Evolutionary conservation across 2,329 filamentous ascomycete genomes (phyloP), one percentile per base, ranked within the genome.

Genomic region (Trematosphaeria pertusa): DNA sequence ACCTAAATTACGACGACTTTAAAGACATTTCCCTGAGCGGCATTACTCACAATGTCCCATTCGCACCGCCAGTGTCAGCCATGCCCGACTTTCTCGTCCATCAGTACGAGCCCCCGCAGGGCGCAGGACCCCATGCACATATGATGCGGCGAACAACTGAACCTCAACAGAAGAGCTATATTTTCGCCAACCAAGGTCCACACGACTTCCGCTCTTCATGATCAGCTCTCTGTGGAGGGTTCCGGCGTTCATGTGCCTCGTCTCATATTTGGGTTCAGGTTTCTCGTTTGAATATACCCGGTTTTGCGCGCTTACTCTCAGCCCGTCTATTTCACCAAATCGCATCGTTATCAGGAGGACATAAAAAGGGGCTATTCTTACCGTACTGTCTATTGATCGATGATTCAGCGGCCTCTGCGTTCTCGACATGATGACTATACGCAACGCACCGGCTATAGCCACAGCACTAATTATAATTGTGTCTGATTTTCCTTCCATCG

Each of bases 111-210:
- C 75, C 77, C 17, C 75, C 77, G 15, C 67, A 73, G 12, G 70
- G 69, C n/a, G 52, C 68, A 4, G 74, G 62, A 36, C 41, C 71
- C 34, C 56, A 66, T 36, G 59, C 56, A 37, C 57, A 57, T 10
- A 37, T 65, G 10, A 46, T 64, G 26, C 64, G 63, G n/a, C 60
- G 61, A 22, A 53, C 60, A 18, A 56, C 52, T 7, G 68, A 70
- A 43, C 59, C 63, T n/a, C 59, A 69, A 50, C 56, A 72, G 2
- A 78, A 77, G 61, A 76, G 68, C 46, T 79, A 76, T 54, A 74
- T 75, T 12, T 79, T 79, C 45, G 73, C 75, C 35, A 78, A 78
- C 37, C 73, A 76, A 46, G 73, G 72, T 8, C 75, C 76, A 1
- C 66, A 70, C 48, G 72, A 77, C 53, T 78, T 77, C 54, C 44